These are phyloP conservation scores for Xylaria palmicola DNA, from an alignment of 495 filamentous ascomycete genomes.

Conservation along the genomic window DNA sequence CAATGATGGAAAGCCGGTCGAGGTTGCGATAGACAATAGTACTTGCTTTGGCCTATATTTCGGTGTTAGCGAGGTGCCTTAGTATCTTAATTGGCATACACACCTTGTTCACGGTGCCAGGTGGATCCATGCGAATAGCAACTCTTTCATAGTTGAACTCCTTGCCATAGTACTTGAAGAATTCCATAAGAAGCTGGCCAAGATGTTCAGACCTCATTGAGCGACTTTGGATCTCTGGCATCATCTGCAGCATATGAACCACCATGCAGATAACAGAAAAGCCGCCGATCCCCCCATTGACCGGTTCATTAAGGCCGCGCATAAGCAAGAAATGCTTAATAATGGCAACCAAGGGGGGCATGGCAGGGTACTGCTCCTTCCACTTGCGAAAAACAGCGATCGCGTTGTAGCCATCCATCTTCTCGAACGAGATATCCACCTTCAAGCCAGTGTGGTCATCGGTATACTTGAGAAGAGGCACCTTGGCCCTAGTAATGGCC, in stretches of 20 bases:
- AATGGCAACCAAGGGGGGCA: conserved; percentile 78
- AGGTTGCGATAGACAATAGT: conserved; percentile 48
- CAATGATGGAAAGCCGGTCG: conserved; percentile 69
- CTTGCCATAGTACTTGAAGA: conserved; percentile 86
- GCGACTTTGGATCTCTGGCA: conserved; percentile 62
- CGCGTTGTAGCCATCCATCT: conserved; percentile 72
- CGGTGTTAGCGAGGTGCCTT: conserved; percentile 20
- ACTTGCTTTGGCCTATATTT: conserved; percentile 31
- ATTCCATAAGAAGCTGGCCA: conserved; percentile 77
- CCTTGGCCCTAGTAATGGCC: conserved; percentile 71
- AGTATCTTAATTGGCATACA: conserved; percentile 22
- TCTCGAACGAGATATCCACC: conserved; percentile 94
- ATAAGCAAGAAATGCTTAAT: conserved; percentile 92
- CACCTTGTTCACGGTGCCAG: conserved; percentile 72
- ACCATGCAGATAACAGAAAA: conserved; percentile 93
- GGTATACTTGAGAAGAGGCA: conserved; percentile 89
- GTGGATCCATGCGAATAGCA: conserved; percentile 73
- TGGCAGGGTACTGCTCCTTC: conserved; percentile 73
- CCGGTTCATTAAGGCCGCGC: conserved; percentile 85
- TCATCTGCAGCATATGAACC: conserved; percentile 76
- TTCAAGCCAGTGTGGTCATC: conserved; percentile 70
- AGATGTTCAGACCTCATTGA: conserved; percentile 62
- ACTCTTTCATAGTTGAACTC: conserved; percentile 62
- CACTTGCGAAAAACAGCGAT: conserved; percentile 76
- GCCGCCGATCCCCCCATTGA: conserved; percentile 86